A percentile compares a stretch with the other conserved stretches of the same genome.
Conservation (phyloP, 768 basidiomycete species). For the Leucosporidium creatinivorum region DNA sequence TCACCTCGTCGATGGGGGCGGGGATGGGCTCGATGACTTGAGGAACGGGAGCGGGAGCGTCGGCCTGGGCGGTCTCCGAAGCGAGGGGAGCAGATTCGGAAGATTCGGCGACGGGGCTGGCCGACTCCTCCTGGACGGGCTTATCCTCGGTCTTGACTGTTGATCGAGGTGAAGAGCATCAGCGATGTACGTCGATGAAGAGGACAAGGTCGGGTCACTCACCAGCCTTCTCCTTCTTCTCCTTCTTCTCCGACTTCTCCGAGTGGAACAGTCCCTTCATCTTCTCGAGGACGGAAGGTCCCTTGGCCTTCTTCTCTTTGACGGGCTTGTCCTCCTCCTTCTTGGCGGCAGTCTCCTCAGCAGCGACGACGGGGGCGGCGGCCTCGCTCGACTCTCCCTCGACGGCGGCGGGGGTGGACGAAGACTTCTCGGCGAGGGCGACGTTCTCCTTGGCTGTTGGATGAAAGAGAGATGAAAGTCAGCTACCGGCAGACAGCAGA, state of each 20-base stretch:
- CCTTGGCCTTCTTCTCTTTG: background rate
- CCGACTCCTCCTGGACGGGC: too few relatives aligned
- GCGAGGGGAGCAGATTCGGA: too few relatives aligned
- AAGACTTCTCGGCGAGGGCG: background rate
- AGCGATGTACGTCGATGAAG: too few relatives aligned
- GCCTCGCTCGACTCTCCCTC: too few relatives aligned
- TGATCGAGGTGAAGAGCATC: too few relatives aligned
- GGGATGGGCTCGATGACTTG: background rate
- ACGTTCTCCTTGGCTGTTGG: constrained; percentile 1
- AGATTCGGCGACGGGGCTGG: too few relatives aligned
- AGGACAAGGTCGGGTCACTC: too few relatives aligned
- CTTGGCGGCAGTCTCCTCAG: background rate
- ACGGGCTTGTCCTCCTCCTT: background rate
- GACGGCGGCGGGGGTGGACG: too few relatives aligned
- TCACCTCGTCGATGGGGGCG: too few relatives aligned
- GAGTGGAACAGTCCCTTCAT: background rate
- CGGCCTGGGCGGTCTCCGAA: background rate
- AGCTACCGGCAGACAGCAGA: too few relatives aligned
- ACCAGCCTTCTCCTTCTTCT: constrained; percentile 1
- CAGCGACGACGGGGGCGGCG: background rate
- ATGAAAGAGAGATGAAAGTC: background rate
- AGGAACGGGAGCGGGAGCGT: background rate
- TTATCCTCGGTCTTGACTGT: too few relatives aligned
- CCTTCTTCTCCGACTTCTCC: background rate
- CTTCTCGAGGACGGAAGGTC: background rate